phyloP scores from a whole-genome alignment of 2,329 filamentous ascomycete genomes.

The Phyllosticta capitalensis region DNA sequence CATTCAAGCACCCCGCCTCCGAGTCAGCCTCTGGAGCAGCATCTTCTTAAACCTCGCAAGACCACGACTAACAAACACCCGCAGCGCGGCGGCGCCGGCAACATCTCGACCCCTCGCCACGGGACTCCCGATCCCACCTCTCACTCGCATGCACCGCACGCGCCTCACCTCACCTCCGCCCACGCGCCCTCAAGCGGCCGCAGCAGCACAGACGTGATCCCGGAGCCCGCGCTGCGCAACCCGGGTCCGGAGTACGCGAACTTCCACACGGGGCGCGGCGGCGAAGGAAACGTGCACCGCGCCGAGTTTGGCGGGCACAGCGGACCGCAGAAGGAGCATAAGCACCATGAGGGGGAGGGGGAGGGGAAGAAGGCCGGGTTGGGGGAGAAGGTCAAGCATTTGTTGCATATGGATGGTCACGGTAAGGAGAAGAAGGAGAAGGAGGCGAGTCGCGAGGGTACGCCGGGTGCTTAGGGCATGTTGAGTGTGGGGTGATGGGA shows the following conservation, averaged over 20 bases:
- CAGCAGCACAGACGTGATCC: constrained; percentile 23
- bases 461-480: neutral
- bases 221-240: constrained; percentile 23
- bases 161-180: neutral
- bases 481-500: neutral
- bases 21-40: too few species aligned
- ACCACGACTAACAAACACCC: neutral
- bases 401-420: constrained; percentile 12
- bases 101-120: constrained; percentile 17
- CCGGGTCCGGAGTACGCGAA: constrained; percentile 21
- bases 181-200: neutral
- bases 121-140: neutral
- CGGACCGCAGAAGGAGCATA: constrained; percentile 13
- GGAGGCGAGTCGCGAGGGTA: neutral
- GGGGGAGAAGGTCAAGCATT: constrained; percentile 28
- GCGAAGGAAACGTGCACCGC: constrained; percentile 27
- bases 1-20: too few species aligned
- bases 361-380: constrained; percentile 15
- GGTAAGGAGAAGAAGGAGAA: neutral
- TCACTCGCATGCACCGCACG: neutral
- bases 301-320: constrained; percentile 28
- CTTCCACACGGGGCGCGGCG: constrained; percentile 28
- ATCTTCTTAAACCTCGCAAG: too few species aligned
- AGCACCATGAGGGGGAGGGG: neutral
- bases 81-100: constrained; percentile 20